Conservation (phyloP, 805 yeast species). For the Kodamaea sagamina region DNA sequence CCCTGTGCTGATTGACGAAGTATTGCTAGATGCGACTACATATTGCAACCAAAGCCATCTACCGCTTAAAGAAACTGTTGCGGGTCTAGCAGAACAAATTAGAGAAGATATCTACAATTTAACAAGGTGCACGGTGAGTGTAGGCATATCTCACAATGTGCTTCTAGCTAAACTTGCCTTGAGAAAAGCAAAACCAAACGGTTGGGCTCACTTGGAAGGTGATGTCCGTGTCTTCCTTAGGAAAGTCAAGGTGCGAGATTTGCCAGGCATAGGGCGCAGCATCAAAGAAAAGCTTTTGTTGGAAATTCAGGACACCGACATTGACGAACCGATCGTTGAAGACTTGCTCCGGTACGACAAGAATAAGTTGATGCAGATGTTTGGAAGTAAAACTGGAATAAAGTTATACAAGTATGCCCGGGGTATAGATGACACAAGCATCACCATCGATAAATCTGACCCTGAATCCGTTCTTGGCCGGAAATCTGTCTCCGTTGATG, state of each 20-base stretch:
- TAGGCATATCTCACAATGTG: slow-evolving; percentile 77
- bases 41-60: slow-evolving; percentile 18
- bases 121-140: slow-evolving; percentile 70
- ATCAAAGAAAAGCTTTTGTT: slow-evolving; percentile 48
- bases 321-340: slow-evolving; percentile 31
- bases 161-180: slow-evolving; percentile 76
- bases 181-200: slow-evolving; percentile 78
- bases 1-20: slow-evolving; percentile 94
- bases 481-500: slow-evolving; percentile 82
- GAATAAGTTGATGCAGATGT: slow-evolving; percentile 39
- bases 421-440: slow-evolving; percentile 67
- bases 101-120: slow-evolving; percentile 40
- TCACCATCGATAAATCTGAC: slow-evolving; percentile 53
- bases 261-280: slow-evolving; percentile 68
- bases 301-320: slow-evolving; percentile 22
- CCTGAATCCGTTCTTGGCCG: slow-evolving; percentile 50
- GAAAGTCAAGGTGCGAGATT: slow-evolving; percentile 34
- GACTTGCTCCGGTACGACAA: slow-evolving; percentile 41
- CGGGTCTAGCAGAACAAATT: slow-evolving; percentile 33
- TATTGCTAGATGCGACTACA: slow-evolving; percentile 64
- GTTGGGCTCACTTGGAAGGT: slow-evolving; percentile 44
- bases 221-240: slow-evolving; percentile 35
- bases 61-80: slow-evolving; percentile 14
- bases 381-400: slow-evolving; percentile 73
- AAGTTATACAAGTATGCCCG: slow-evolving; percentile 60